phyloP scores from a whole-genome alignment of 2,329 filamentous ascomycete species.

The Calonectria honghensis region DNA sequence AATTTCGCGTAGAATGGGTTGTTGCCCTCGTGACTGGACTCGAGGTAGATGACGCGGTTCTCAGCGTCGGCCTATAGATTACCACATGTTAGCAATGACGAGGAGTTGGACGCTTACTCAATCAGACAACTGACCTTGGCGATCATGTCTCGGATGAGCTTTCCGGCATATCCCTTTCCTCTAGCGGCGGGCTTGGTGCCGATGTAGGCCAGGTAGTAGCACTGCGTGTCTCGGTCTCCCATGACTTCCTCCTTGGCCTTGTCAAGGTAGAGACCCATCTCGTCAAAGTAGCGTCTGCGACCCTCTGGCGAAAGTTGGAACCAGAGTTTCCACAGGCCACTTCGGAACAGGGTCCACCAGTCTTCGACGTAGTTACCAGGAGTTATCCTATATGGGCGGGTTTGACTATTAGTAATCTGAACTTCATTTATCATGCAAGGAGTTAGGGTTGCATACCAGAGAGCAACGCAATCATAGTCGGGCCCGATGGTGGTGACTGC shows the following conservation, averaged over 20 bases:
- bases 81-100: slow-evolving; percentile 1
- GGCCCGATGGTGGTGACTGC: slow-evolving; percentile 85
- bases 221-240: slow-evolving; percentile 78
- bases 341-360: slow-evolving; percentile 82
- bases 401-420: slow-evolving; percentile 24
- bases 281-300: slow-evolving; percentile 83
- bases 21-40: slow-evolving; percentile 83
- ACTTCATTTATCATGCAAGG: not conserved
- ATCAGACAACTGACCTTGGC: slow-evolving; percentile 68
- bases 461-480: slow-evolving; percentile 84
- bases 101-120: not conserved
- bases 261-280: slow-evolving; percentile 85
- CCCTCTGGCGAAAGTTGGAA: slow-evolving; percentile 85
- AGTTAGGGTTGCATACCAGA: slow-evolving; percentile 77
- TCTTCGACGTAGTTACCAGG: slow-evolving; percentile 84
- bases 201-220: slow-evolving; percentile 90
- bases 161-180: slow-evolving; percentile 83
- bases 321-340: slow-evolving; percentile 85
- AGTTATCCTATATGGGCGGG: slow-evolving; percentile 76
- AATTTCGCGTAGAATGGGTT: slow-evolving; percentile 83
- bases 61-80: slow-evolving; percentile 78
- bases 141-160: slow-evolving; percentile 82
- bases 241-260: slow-evolving; percentile 82
- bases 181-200: slow-evolving; percentile 83
- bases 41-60: slow-evolving; percentile 82